Conservation (phyloP, 352 stramenopile genomes). For the Pythium insidiosum region DNA sequence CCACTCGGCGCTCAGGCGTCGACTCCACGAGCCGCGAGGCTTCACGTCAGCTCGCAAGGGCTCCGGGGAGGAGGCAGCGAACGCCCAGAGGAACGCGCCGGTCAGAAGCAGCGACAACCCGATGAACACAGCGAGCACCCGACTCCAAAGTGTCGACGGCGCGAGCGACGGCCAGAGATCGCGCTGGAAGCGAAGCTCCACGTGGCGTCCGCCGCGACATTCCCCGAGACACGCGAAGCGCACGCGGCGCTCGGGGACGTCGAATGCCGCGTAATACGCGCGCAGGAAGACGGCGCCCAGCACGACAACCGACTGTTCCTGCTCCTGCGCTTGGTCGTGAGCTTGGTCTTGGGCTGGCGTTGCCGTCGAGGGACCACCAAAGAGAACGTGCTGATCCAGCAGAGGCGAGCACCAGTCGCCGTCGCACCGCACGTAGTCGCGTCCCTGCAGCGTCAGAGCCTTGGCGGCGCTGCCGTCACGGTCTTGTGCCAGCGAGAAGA, state of each 20-base stretch:
- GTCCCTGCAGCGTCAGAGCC: slow-evolving; percentile 35
- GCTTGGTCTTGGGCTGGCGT: slow-evolving; percentile 4
- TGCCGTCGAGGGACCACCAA: slow-evolving; percentile 9
- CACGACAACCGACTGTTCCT: no score
- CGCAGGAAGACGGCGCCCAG: slow-evolving; percentile 58
- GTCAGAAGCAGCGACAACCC: no score
- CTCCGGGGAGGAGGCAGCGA: no score
- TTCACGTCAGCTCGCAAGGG: no score
- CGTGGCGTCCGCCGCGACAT: slow-evolving; percentile 3
- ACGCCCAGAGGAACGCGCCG: no score
- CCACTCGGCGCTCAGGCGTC: no score
- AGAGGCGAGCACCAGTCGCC: slow-evolving; percentile 39
- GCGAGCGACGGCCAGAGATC: no score
- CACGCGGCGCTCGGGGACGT: slow-evolving; percentile 27
- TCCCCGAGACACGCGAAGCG: slow-evolving; percentile 51
- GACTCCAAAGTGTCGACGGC: no score
- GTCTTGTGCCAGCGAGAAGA: slow-evolving; percentile 29
- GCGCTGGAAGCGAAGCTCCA: slow-evolving; percentile 10
- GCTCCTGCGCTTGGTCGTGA: slow-evolving; percentile 26
- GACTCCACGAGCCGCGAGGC: no score
- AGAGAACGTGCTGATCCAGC: slow-evolving; percentile 41
- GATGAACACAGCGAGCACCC: no score
- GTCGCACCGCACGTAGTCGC: slow-evolving; percentile 62
- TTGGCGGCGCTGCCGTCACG: slow-evolving; percentile 6
- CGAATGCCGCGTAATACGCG: slow-evolving; percentile 62